Evolutionary conservation across 352 stramenopile genomes (phyloP), one percentile per base, ranked within the genome.

Genomic region (Phytophthora hibernalis): DNA sequence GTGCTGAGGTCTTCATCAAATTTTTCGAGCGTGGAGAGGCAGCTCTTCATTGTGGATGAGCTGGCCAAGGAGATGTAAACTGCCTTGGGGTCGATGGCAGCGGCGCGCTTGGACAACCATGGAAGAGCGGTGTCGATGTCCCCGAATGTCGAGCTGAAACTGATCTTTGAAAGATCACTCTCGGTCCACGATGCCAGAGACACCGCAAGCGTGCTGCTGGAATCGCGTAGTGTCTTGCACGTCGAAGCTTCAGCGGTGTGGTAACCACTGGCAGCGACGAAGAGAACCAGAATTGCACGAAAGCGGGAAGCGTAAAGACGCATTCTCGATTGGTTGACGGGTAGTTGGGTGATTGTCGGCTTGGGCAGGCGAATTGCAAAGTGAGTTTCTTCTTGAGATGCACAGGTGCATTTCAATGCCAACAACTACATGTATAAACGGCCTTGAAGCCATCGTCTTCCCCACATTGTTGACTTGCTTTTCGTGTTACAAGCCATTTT

Each of bases 41-140:
- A 88, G 0, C 16, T 62, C 10, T 69, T 38, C 26, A 79, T 49
- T 0, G 54, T 67, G 18, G 45, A 51, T 3, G 73, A 78, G 1
- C 67, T 26, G 4, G 40, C 35, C 1, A 67, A 20, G 2, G 65
- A 69, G 0, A 62, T 49, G 30, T 62, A 56, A 13, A 85, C 24
- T 0, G 72, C 35, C n/a, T 67, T 38, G 2, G 61, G 62, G 35
- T 86, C 61, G 35, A 89, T 55, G 4, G 70, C 47, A 0, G 80
- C 80, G 0, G 70, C 58, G 26, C 80, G 87, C 24, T 65, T 77
- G 16, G 80, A 82, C 16, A 89, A 42, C 68, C 67, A 82, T 10
- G 77, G 77, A 18, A 77, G 33, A 12, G 61, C 35, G 0, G 42
- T 43, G 44, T 85, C 57, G 21, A 82, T 50, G 16, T 68, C 47